Conservation (phyloP, 1,284 basidiomycete species). For the Cryptococcus sp. region DNA sequence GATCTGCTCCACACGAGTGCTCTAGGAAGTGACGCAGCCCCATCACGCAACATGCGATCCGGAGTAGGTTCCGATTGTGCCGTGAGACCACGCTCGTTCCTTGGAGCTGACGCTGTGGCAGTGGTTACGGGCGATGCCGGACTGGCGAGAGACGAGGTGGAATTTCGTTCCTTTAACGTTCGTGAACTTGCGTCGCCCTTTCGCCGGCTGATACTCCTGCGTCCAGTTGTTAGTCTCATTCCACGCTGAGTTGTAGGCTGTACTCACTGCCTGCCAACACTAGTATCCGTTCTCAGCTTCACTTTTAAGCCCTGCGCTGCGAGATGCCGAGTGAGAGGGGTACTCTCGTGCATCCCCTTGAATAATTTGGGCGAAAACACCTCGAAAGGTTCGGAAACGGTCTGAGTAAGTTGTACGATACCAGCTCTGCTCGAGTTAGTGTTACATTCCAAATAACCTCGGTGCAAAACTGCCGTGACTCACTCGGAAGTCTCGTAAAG, state of each 20-base stretch:
- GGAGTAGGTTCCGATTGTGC: no score
- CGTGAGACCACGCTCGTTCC: not conserved
- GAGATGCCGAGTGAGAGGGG: conserved; percentile 50
- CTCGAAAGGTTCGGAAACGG: conserved; percentile 50
- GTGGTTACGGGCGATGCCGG: not conserved
- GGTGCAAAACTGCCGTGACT: conserved; percentile 18
- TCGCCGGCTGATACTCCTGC: no score
- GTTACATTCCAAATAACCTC: not conserved
- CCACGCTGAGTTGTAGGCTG: no score
- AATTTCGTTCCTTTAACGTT: no score
- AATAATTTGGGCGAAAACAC: conserved; percentile 55
- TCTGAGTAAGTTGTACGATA: conserved; percentile 38
- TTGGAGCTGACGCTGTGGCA: not conserved
- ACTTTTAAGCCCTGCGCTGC: conserved; percentile 54
- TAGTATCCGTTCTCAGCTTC: conserved; percentile 50
- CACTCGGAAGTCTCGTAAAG: conserved; percentile 49
- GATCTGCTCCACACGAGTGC: no score
- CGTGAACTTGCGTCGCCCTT: no score
- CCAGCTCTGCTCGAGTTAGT: conserved; percentile 25
- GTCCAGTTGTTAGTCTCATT: no score
- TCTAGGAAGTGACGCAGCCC: no score
- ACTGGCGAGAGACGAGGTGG: no score
- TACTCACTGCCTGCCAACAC: conserved; percentile 42
- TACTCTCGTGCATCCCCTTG: conserved; percentile 54
- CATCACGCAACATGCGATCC: no score